A percentile compares a stretch with the other conserved stretches of the same genome.
These are phyloP conservation scores for Ochetophila trinervis DNA, from an alignment of 306 rosid species.

Conservation along the genomic window DNA sequence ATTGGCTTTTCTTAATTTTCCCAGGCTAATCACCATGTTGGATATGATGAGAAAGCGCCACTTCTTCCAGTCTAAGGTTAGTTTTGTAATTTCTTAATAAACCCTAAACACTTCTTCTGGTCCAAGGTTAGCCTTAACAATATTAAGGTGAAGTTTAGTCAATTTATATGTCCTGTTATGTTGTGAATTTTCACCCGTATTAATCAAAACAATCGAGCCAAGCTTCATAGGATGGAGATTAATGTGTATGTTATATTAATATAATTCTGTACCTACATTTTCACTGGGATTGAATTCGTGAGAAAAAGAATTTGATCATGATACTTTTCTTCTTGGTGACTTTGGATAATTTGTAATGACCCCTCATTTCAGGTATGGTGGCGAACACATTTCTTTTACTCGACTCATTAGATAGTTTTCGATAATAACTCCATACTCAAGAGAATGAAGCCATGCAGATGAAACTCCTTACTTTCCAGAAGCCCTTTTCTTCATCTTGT, in stretches of 20 bases:
- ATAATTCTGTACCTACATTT: no score
- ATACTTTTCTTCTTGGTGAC: no score
- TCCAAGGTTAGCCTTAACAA: conserved; percentile 33
- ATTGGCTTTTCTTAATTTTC: conserved; percentile 16
- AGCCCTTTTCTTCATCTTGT: background rate
- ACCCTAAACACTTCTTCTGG: conserved; percentile 63
- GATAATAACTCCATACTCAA: conserved; percentile 6
- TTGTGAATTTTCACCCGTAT: no score
- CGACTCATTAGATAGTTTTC: conserved; percentile 2
- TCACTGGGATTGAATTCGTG: no score
- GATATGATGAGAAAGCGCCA: conserved; percentile 79
- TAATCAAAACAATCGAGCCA: no score
- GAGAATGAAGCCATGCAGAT: background rate
- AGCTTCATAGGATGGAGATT: no score
- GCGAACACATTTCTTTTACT: background rate
- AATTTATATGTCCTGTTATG: no score
- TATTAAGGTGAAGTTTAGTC: no score
- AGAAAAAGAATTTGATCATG: no score
- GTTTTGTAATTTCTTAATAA: conserved; percentile 7
- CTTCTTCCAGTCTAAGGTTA: conserved; percentile 77
- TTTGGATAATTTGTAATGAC: no score
- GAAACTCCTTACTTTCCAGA: background rate
- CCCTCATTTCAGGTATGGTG: background rate
- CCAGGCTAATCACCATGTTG: conserved; percentile 76
- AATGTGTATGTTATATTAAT: no score